Evolutionary conservation across 176 grass and related monocot genomes (phyloP), one percentile per base, ranked within the genome.

Genomic region (Ampelocalamus luodianensis): DNA sequence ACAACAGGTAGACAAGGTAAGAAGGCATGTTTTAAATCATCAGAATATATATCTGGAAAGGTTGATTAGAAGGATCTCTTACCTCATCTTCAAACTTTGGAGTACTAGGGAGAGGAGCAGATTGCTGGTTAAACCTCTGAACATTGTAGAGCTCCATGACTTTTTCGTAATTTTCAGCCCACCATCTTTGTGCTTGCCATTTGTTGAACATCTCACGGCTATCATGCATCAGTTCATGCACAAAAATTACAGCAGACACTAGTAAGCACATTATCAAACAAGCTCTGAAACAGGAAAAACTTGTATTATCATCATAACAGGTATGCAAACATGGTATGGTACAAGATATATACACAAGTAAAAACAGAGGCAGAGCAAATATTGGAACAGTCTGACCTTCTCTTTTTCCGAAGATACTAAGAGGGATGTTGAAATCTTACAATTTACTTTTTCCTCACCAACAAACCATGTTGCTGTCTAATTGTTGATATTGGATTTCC

Each of bases 101-200:
- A 90, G 86, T 92, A 40, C 71, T 92, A 37, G 90, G 88, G 12
- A 94, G 80, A 27, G 94, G 85, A 79, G 86, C 85, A 67, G 67
- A 56, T 83, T 94, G 85, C 56, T 63, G 77, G 80, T 94, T 85
- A 85, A 90, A 97, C 80, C 92, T 91, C 68, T 97, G 88, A 37
- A 97, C 94, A 37, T 97, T 97, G 77, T 97, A 97, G 26, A 97
- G 79, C 65, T 97, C 92, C 94, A 94, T 92, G 59, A 97, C 87
- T 67, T 97, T 94, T 70, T 97, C 92, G 3, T 94, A 94, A 83
- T 97, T 97, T 84, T 97, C 88, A 32, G 92, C 81, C 94, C 94
- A 97, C 94, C 94, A 97, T 74, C 88, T 85, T 85, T 97, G 94
- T 24, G 94, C 94, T 92, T 85, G 94, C 90, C 90, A 94, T 72